Conservation (phyloP, 495 filamentous ascomycete species). For the Paragyromitra xinjiangensis region DNA sequence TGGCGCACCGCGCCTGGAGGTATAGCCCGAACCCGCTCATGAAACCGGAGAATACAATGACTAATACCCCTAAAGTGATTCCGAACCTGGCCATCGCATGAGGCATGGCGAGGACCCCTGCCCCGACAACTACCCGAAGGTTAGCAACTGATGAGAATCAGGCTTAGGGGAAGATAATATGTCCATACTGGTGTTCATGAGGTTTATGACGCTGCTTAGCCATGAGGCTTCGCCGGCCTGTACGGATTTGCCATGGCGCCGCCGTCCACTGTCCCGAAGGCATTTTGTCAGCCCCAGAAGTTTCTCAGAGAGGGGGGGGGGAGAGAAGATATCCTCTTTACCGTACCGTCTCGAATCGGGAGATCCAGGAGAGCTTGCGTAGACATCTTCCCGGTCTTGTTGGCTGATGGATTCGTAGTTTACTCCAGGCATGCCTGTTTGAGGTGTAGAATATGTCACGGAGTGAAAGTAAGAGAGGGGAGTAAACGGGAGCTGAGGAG, state of each 20-base stretch:
- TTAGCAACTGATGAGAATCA: neutral
- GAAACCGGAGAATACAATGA: constrained; percentile 89
- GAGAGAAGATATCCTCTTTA: neutral
- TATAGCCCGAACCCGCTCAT: constrained; percentile 94
- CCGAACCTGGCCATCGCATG: constrained; percentile 91
- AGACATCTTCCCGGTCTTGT: constrained; percentile 29
- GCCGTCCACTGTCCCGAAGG: constrained; percentile 31
- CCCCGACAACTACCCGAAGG: constrained; percentile 76
- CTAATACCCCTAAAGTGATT: constrained; percentile 78
- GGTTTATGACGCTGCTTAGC: constrained; percentile 90
- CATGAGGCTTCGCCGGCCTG: constrained; percentile 79
- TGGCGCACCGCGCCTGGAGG: constrained; percentile 88
- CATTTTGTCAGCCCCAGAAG: constrained; percentile 6
- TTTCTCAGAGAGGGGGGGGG: neutral
- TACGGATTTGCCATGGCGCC: constrained; percentile 44
- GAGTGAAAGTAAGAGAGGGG: constrained; percentile 4
- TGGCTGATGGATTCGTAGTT: constrained; percentile 56
- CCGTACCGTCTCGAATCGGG: constrained; percentile 38
- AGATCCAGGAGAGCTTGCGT: constrained; percentile 20
- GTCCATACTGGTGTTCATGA: constrained; percentile 86
- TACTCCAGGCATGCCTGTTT: constrained; percentile 32
- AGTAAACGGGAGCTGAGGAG: neutral
- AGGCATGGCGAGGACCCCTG: constrained; percentile 94
- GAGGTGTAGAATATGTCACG: neutral
- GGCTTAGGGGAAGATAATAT: constrained; percentile 24